Evolutionary conservation across 169 alveolate species (phyloP), one percentile per base, ranked within the genome.

Genomic region (Neospora caninum): DNA sequence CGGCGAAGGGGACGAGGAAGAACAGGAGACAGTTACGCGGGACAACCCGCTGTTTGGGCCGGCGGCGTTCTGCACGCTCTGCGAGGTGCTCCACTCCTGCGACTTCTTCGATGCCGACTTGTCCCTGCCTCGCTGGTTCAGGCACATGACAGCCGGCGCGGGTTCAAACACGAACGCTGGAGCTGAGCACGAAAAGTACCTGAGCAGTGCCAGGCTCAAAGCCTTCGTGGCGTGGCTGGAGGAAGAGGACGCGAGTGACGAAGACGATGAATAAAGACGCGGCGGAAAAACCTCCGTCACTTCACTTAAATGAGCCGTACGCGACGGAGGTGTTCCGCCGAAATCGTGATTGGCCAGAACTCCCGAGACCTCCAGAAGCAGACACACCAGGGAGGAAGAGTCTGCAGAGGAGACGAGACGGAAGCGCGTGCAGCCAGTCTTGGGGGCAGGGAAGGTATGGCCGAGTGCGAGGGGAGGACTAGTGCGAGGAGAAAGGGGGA

Each of bases 181-280:
- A 78, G 86, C 9, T 18, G 86, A 78, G 22, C 22, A 49, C 9
- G 45, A 78, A n/a, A 10, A 2, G 39, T 78, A 9, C 86, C 45
- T 78, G 43, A 64, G 20, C 73, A 78, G 29, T 16, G 27, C 86
- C 20, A 18, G 86, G 39, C 42, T 78, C n/a, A 78, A n/a, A 16
- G 86, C 86, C 49, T 78, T 78, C 86, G 39, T n/a, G 43, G 43
- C 9, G 45, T 78, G 86, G 86, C 86, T 78, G 13, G 45, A 78
- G 43, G 86, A 78, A 78, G 86, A 78, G 10, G 86, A 78, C 45
- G 86, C 22, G 20, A 78, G 86, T 25, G 86, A 78, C 27, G 86
- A 78, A 10, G 86, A 78, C 22, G 86, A 78, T 1, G 86, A 78
- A 20, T 18, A n/a, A 29, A 69, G 22, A 69, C 34, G 82, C 34